These are phyloP conservation scores for Colletotrichum navitas DNA, from an alignment of 2,329 filamentous ascomycete species.

Conservation along the genomic window DNA sequence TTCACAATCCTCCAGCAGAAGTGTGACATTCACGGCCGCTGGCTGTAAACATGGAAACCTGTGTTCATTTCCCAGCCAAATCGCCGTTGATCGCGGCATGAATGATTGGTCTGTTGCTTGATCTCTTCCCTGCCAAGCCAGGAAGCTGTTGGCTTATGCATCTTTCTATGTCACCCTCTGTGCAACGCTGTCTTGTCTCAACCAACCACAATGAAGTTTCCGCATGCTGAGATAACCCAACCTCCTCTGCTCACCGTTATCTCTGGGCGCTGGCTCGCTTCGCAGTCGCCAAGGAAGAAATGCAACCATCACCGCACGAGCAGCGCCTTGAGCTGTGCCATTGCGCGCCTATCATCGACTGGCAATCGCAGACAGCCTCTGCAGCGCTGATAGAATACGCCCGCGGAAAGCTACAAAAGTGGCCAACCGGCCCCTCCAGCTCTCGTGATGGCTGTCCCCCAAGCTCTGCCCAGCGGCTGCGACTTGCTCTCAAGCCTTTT, in stretches of 20 bases:
- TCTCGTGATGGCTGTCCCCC: neutral
- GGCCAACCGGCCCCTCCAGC: neutral
- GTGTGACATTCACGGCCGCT: neutral
- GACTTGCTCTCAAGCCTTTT: neutral
- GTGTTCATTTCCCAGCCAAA: neutral
- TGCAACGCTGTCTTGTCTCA: neutral
- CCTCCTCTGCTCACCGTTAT: neutral
- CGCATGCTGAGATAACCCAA: neutral
- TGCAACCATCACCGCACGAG: slow-evolving; percentile 6
- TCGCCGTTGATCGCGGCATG: neutral
- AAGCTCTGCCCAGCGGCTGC: neutral
- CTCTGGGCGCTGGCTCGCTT: slow-evolving; percentile 21
- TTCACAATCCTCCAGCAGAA: neutral
- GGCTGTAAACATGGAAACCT: neutral
- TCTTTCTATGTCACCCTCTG: neutral
- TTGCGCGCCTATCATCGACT: neutral
- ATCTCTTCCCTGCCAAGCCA: neutral
- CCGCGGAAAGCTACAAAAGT: slow-evolving; percentile 9
- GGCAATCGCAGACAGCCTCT: neutral
- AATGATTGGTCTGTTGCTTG: neutral
- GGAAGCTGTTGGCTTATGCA: neutral
- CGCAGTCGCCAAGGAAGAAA: slow-evolving; percentile 5
- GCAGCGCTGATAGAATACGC: neutral
- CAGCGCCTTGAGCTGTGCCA: neutral
- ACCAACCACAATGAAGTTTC: neutral